phyloP scores from a whole-genome alignment of 352 stramenopile species.

The Thraustotheca clavata region DNA sequence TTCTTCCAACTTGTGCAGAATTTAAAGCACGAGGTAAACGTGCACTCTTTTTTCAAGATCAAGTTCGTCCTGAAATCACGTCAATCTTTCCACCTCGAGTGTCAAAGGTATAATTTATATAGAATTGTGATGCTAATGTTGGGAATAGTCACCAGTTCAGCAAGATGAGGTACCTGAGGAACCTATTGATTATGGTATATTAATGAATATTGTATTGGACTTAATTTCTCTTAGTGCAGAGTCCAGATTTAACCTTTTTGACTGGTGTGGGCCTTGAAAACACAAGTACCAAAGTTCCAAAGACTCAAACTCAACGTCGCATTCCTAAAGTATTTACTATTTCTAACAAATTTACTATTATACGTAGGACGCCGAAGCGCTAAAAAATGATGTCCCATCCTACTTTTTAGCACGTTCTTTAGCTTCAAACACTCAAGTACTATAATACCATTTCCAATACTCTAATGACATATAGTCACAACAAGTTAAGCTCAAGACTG shows the following conservation, averaged over 20 bases:
- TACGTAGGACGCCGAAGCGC: background rate
- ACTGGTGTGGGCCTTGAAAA: slow-evolving; percentile 68
- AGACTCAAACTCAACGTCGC: background rate
- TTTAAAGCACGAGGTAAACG: slow-evolving; percentile 16
- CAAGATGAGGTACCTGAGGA: background rate
- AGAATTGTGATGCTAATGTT: background rate
- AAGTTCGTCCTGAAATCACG: background rate
- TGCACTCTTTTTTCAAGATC: background rate
- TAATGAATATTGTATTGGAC: too few relatives aligned
- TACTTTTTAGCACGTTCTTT: slow-evolving; percentile 20
- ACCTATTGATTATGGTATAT: too few relatives aligned
- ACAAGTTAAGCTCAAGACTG: slow-evolving; percentile 20
- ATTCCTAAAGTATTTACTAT: background rate
- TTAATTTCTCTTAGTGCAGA: too few relatives aligned
- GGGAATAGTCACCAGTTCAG: background rate
- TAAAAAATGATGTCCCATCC: slow-evolving; percentile 13
- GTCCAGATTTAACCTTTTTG: slow-evolving; percentile 61
- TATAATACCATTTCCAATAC: background rate
- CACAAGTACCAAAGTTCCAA: background rate
- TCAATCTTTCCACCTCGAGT: slow-evolving; percentile 15
- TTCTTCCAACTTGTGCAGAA: slow-evolving; percentile 9
- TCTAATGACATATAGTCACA: background rate
- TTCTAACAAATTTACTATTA: background rate
- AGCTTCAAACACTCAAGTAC: slow-evolving; percentile 3
- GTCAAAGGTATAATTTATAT: background rate